Base-by-base conservation (phyloP, 73 alveolate species). In the Paramecium sexaurelia region DNA sequence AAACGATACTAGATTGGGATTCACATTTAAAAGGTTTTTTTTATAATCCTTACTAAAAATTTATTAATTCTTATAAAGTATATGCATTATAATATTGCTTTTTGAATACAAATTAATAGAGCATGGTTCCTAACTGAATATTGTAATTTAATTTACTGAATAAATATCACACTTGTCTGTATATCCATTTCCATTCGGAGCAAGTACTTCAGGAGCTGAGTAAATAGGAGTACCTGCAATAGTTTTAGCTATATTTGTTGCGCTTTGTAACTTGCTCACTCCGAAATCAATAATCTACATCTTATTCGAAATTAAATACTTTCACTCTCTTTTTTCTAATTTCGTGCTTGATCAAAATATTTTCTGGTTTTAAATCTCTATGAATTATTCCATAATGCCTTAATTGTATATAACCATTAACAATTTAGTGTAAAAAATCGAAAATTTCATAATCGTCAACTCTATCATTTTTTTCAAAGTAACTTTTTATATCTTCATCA, bases 171-270 rank as follows among this genome's bases (percentile, higher is more conserved):
- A 61, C 11, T 29, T 13, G 17, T 61, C 11, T 29, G 39, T 32
- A 26, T 61, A 61, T 3, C 83, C 83, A 26, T 51, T 51, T 51
- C 67, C 67, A 0, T 26, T 51, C 13, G 13, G 33, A 10, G 11
- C 45, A 61, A 61, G 83, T 22, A 61, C 83, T 61, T 61, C 83
- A 9, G 83, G 83, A 13, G 83, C 83, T 11, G 83, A 61, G n/a
- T 61, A 61, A 61, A 61, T 26, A 22, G 83, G 83, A 61, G 83
- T 61, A 8, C 83, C 83, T 7, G 83, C 83, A 13, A 29, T 2
- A 61, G 83, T 61, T 0, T 3, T 10, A 3, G 83, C 43, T 61
- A 61, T 13, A 5, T 6, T 9, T 61, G 2, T 2, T 0, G 19
- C 6, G 0, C 7, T 15, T 0, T 29, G 1, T 1, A 61, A 6